Base-by-base conservation (phyloP, 78 protist genomes). In the Dictyostelium brefeldianum region DNA sequence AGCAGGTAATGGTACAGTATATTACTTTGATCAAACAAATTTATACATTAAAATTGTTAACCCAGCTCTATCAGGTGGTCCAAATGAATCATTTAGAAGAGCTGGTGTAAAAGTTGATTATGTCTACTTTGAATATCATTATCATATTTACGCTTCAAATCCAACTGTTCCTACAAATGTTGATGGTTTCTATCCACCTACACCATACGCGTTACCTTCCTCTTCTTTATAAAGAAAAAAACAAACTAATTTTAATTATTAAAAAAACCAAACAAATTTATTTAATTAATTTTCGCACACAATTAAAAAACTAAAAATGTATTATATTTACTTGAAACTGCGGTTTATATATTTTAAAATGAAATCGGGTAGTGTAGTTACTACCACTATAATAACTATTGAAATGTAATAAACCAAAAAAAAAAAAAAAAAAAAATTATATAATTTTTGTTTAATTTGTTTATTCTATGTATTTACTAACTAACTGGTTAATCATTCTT, bases 331-430 rank as follows among this genome's bases (percentile, higher is more conserved):
- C n/a, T n/a, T n/a, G n/a, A n/a, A n/a, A n/a, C n/a, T n/a, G n/a
- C n/a, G n/a, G n/a, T n/a, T n/a, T n/a, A n/a, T n/a, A 62, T 87
- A 87, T 77, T 87, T 87, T 17, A 87, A 8, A 56, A 29, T 29
- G 46, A 87, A 77, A 64, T 87, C 93, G 25, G 93, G 93, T 29
- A 87, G 9, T 6, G 77, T 62, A 62, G 93, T 47, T 20, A 87
- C 81, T 18, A 87, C 12, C 5, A 87, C 25, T 0, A 62, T n/a
- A 43, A 87, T 78, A 15, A 87, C 17, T n/a, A 87, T 25, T 4
- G 71, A 10, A 43, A 87, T n/a, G 50, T 87, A 74, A 64, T 77
- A 87, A 27, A n/a, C n/a, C 7, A 62, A 17, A 75, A 17, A 75
- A 41, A 53, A 80, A n/a, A n/a, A n/a, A n/a, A n/a, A n/a, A n/a